Evolutionary conservation across 805 yeast genomes (phyloP).

Genomic region (Alloascoidea africana): DNA sequence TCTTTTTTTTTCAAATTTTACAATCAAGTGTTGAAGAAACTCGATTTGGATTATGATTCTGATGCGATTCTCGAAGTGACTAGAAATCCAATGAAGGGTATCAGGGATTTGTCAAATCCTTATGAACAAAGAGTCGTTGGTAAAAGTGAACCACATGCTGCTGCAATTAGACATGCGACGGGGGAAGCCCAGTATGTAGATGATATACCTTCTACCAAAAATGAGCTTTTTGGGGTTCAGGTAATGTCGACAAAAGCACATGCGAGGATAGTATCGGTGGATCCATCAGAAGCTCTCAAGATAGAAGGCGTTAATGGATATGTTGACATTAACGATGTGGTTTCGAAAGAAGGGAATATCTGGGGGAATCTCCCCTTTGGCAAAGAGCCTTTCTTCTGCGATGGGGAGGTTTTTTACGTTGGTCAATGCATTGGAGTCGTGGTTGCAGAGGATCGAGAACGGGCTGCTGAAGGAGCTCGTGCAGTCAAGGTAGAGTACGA

Average conservation of each 20-base stretch:
- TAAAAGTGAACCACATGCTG: conserved; percentile 25
- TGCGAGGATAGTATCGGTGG: conserved; percentile 26
- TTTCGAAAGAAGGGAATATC: conserved; percentile 18
- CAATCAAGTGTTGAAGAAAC: no score
- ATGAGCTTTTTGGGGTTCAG: conserved; percentile 28
- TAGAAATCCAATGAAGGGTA: no score
- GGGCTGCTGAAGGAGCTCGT: conserved; percentile 27
- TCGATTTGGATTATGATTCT: no score
- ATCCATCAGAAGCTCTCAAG: conserved; percentile 21
- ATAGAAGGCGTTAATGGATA: conserved; percentile 28
- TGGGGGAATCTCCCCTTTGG: conserved; percentile 29
- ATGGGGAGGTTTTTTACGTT: conserved; percentile 22
- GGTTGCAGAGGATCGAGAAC: conserved; percentile 22
- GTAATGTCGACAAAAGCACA: conserved; percentile 27
- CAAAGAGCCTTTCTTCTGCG: conserved; percentile 27
- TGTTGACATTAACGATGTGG: conserved; percentile 24
- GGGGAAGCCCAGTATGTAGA: conserved; percentile 32
- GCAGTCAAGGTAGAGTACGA: conserved; percentile 27
- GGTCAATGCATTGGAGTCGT: conserved; percentile 31
- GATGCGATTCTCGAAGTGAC: no score
- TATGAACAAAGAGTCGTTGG: no score
- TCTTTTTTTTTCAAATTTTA: conserved; percentile 30
- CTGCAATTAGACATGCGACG: conserved; percentile 28
- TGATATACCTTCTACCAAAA: conserved; percentile 25
- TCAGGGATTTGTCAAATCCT: no score